Conservation (phyloP, 202 grass and related monocot species). For the Digitaria exilis region DNA sequence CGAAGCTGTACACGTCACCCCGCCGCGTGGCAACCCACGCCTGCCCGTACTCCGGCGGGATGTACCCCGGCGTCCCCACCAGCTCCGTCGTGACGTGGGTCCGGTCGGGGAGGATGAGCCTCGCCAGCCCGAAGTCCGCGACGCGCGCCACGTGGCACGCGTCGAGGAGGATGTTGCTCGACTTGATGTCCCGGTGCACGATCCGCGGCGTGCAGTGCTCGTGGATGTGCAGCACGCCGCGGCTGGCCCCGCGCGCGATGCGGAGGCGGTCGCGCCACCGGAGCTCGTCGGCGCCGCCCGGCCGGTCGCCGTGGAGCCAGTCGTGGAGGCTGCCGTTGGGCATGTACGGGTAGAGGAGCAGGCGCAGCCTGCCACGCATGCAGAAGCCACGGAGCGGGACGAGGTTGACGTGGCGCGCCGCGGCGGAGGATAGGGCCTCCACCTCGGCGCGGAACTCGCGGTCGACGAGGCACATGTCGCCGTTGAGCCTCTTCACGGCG, state of each 20-base stretch:
- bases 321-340: constrained; percentile 63
- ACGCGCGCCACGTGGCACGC: constrained; percentile 15
- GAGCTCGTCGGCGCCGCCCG: not conserved
- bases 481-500: constrained; percentile 64
- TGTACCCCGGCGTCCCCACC: constrained; percentile 50
- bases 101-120: constrained; percentile 35
- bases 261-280: constrained; percentile 31
- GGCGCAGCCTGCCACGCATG: constrained; percentile 42
- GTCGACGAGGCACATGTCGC: constrained; percentile 55
- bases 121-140: constrained; percentile 52
- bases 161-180: constrained; percentile 56
- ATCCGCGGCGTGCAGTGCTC: constrained; percentile 47
- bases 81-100: constrained; percentile 55
- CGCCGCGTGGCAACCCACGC: constrained; percentile 49
- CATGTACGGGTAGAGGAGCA: constrained; percentile 71
- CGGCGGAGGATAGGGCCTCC: constrained; percentile 50
- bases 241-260: constrained; percentile 41
- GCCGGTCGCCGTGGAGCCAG: constrained; percentile 54
- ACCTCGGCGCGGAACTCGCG: constrained; percentile 65
- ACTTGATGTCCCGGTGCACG: constrained; percentile 58
- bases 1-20: constrained; percentile 67
- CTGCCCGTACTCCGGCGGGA: constrained; percentile 55
- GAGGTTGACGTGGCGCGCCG: constrained; percentile 48
- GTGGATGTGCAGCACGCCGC: constrained; percentile 57
- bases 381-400: constrained; percentile 75